Base-by-base conservation (phyloP, 441 rosid genomes). In the Syzygium malaccense region DNA sequence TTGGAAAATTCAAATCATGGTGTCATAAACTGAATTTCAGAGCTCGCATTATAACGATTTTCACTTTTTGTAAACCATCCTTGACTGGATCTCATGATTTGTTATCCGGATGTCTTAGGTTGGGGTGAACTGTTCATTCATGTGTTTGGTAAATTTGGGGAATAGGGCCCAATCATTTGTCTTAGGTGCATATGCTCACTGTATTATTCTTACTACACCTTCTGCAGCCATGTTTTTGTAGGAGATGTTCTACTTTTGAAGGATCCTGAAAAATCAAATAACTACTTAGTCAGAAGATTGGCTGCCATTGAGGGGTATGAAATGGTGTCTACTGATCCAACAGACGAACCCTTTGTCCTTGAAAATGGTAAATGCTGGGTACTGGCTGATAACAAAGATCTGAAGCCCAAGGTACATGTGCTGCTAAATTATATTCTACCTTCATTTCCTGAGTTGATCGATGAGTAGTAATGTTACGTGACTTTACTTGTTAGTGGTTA, bases 211-310 rank as follows among this genome's bases (percentile, higher is more conserved):
- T 32, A 30, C 49, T 30, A 32, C 48, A 54, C 62, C 62, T 54
- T 55, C 66, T 7, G 32, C 87, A 85, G 87, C 51, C 87, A 64
- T 89, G 95, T 97, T 88, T 94, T 91, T 93, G 93, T 95, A 91
- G 99, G 99, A 90, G 99, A 98, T 91, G 97, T 96, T 37, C 96
- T 97, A 88, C 95, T 98, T 88, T 58, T 96, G 88, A 97, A 95
- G 93, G 98, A 98, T 87, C 99, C 99, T 87, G 94, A 89, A 87
- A 88, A 91, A 55, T 91, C 94, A 37, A 94, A 94, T 26, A 93
- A 92, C 88, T 89, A 89, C 92, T 89, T 96, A 17, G 96, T 98
- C 87, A 95, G 99, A 93, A 93, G 99, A 94, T 92, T 98, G 91
- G 98, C 98, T 90, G 99, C 97, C 68, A 88, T 89, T 12, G 98